Base-by-base conservation (phyloP, 2,329 filamentous ascomycete genomes). In the Pezizomycotina sp. region DNA sequence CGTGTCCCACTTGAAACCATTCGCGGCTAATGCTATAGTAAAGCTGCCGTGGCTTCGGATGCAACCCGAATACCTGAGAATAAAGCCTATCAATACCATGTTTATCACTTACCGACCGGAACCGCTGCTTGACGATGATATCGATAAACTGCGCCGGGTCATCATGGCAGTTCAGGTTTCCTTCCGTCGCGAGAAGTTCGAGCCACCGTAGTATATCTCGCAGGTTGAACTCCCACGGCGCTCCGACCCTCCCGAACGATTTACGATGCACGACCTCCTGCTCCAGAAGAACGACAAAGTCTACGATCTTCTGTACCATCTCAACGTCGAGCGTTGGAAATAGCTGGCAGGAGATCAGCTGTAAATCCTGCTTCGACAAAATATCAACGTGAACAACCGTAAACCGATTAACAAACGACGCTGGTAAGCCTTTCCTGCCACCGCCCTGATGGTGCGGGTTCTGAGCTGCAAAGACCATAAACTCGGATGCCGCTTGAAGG, bases 391-490 rank as follows among this genome's bases (percentile, higher is more conserved):
- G 95, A 0, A 98, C 91, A 12, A 98, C 86, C 23, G 91, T 89
- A 56, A 98, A 98, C 28, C 91, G 78, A 56, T 98, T 95, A 45
- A 98, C 89, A 52, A 98, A 98, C 1, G 89, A 95, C 38, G 78
- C 79, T 1, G 89, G 89, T 22, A 98, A 62, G 24, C 89, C 89
- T 58, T 98, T 98, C 49, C 89, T 72, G 6, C 89, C 89, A 46
- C 89, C 86, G 38, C 89, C 89, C 58, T 98, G 89, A 51, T 93
- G 82, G 58, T 98, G 89, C 6, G 89, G 89, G 54, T 98, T 98
- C 55, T 98, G 89, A 0, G 89, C 84, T 9, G 91, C 89, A 52
- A 98, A 98, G 1, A 98, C n/a, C 78, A 74, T 58, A 98, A 98
- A 46, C 84, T 65, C 0, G 77, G 74, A 54, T 98, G 86, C 15